Base-by-base conservation (phyloP, 805 yeast genomes). In the Clavispora santaluciae region DNA sequence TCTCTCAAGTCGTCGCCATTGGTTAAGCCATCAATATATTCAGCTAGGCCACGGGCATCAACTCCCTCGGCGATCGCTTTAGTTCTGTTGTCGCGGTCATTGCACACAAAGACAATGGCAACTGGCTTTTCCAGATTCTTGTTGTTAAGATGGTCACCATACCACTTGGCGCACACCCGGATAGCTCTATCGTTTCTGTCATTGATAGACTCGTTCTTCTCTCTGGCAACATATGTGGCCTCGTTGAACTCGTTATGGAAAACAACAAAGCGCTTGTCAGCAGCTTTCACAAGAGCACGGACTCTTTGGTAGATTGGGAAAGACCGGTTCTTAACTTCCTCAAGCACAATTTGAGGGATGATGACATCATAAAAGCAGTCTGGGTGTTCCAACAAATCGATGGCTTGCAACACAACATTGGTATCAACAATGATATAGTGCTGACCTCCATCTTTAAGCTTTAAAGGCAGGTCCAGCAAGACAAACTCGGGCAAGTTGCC, bases 161-260 rank as follows among this genome's bases (percentile, higher is more conserved):
- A 93, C 85, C 89, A 93, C 31, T 72, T 57, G 20, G 86, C 81
- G 16, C 85, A 78, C 42, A 72, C 73, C 59, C 97, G 75, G 35
- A 93, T 89, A 21, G 96, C 88, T 49, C 96, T 70, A 61, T 91
- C 98, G 55, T 91, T 91, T 58, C 91, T 75, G 61, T 91, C 98
- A 56, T 91, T 88, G 48, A 86, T 82, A 9, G 83, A 56, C 62
- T 93, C 97, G 38, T 78, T 76, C 28, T 68, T 68, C 23, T 64
- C 59, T 54, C 97, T 77, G 22, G 69, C 70, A 4, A 81, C 70
- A 59, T 71, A 85, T 0, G 97, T 87, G 8, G 73, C 77, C 47
- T 78, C 76, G 50, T 77, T 77, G 62, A 89, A 93, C 62, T 91
- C 98, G 64, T 93, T 93, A 64, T 93, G 97, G 63, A 86, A 93